phyloP scores from a whole-genome alignment of 257 asterid species.

The Fraxinus pennsylvanica region DNA sequence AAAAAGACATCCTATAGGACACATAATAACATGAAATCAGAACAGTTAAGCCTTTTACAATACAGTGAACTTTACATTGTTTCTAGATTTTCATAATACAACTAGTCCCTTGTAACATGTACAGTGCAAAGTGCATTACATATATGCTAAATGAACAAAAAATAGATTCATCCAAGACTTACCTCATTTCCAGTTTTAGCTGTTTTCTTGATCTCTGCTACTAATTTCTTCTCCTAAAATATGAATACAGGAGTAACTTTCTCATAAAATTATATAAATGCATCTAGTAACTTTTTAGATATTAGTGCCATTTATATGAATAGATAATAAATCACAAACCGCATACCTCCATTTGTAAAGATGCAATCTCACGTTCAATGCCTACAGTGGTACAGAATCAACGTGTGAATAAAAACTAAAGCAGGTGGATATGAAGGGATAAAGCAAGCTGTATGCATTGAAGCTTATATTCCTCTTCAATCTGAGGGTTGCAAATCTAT shows the following conservation, averaged over 20 bases:
- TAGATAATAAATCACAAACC: slow-evolving; percentile 2
- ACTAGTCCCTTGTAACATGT: too few species aligned
- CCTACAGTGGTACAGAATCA: slow-evolving; percentile 42
- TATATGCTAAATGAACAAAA: background rate
- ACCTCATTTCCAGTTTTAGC: slow-evolving; percentile 98
- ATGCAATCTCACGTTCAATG: slow-evolving; percentile 84
- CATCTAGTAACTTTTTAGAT: slow-evolving; percentile 28
- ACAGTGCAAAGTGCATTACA: background rate
- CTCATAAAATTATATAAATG: slow-evolving; percentile 16
- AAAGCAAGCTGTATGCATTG: background rate
- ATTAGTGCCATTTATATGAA: background rate
- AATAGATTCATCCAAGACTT: slow-evolving; percentile 29
- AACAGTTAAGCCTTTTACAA: background rate
- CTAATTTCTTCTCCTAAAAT: slow-evolving; percentile 77
- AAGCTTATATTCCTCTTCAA: background rate
- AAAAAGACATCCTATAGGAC: background rate
- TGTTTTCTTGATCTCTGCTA: slow-evolving; percentile 97
- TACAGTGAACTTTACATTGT: background rate
- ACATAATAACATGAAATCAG: background rate
- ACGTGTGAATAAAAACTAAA: background rate
- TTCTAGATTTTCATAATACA: too few species aligned
- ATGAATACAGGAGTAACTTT: slow-evolving; percentile 25
- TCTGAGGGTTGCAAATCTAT: slow-evolving; percentile 4
- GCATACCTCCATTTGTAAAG: slow-evolving; percentile 84
- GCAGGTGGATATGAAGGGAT: background rate